phyloP scores from a whole-genome alignment of 2,329 filamentous ascomycete species.

The Botrytis cinerea region DNA sequence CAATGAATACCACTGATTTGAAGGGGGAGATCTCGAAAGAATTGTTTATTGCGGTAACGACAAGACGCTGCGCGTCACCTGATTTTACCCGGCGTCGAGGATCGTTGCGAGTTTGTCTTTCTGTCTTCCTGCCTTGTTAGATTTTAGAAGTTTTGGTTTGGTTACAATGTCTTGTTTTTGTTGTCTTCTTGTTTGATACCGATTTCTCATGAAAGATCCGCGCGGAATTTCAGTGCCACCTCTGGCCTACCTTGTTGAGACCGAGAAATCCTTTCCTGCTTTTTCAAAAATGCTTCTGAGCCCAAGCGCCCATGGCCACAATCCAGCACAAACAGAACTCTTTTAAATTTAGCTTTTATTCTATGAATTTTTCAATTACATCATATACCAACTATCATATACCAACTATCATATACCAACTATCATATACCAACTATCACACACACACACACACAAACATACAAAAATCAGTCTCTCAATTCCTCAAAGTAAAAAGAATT shows the following conservation, averaged over 20 bases:
- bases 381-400: no score
- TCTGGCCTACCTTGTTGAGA: background rate
- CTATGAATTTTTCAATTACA: no score
- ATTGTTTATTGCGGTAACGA: no score
- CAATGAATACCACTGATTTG: no score
- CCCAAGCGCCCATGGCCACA: background rate
- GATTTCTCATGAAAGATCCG: background rate
- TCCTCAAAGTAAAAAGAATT: background rate
- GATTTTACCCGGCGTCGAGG: no score
- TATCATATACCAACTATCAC: no score
- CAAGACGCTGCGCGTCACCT: no score
- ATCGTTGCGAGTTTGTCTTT: no score
- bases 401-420: no score
- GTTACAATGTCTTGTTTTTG: background rate
- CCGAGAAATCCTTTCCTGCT: background rate
- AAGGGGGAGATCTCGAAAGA: no score
- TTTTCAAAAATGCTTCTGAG: background rate
- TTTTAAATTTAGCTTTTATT: no score
- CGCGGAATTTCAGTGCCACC: background rate
- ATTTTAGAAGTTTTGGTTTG: background rate
- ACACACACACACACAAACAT: background rate
- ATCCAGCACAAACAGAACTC: no score
- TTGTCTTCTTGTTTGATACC: background rate
- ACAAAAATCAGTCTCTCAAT: background rate
- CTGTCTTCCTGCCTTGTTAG: background rate